Evolutionary conservation across 331 rosid species (phyloP).

Genomic region (Cucumis variabilis): DNA sequence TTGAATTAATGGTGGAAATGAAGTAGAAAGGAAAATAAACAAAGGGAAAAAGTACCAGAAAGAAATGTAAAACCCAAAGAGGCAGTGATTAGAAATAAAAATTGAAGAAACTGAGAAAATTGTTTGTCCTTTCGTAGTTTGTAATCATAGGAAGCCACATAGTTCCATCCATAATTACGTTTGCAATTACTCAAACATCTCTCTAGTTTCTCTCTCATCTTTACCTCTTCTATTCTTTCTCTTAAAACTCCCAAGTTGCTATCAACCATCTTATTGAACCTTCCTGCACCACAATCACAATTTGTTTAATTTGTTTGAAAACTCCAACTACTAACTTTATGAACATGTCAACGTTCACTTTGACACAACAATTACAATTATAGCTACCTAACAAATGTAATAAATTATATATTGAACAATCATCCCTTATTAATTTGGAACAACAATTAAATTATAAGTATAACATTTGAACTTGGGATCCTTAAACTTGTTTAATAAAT

Average conservation of each 20-base stretch:
- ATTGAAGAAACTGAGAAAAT: neutral
- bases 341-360: too few species aligned
- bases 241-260: constrained; percentile 21
- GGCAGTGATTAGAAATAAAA: neutral
- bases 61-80: constrained; percentile 22
- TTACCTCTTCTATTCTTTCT: constrained; percentile 23
- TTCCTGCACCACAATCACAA: neutral
- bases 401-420: too few species aligned
- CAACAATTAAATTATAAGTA: too few species aligned
- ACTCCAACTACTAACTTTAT: too few species aligned
- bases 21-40: neutral
- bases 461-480: too few species aligned
- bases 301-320: too few species aligned
- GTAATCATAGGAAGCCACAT: neutral
- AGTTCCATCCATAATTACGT: constrained; percentile 25
- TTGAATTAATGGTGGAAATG: constrained; percentile 8
- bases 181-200: neutral
- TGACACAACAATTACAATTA: too few species aligned
- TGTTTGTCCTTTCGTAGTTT: neutral
- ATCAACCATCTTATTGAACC: constrained; percentile 3
- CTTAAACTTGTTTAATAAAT: too few species aligned
- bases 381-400: too few species aligned
- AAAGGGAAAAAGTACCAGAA: constrained; percentile 12
- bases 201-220: constrained; percentile 23
- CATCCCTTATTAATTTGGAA: too few species aligned